These are phyloP conservation scores for Aspergillus sp. DNA, from an alignment of 2,329 filamentous ascomycete genomes.

Conservation along the genomic window DNA sequence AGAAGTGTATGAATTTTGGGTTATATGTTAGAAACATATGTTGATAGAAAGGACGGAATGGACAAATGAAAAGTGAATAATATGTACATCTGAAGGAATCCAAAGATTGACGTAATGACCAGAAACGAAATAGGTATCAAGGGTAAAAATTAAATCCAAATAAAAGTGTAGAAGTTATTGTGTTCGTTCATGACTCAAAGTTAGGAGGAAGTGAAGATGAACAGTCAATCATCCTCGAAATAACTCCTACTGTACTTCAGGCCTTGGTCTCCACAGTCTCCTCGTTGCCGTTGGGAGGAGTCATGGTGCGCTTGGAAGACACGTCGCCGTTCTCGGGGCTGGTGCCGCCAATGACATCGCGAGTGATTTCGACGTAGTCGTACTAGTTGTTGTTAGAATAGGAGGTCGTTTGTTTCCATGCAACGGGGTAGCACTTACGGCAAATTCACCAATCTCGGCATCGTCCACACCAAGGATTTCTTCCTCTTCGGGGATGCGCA, in stretches of 20 bases:
- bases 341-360: conserved; percentile 60
- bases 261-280: conserved; percentile 28
- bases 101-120: neutral
- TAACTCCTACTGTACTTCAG: conserved; percentile 9
- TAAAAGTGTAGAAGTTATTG: neutral
- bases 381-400: conserved; percentile 53
- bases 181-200: neutral
- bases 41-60: neutral
- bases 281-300: conserved; percentile 26
- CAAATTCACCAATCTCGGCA: conserved; percentile 88
- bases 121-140: neutral
- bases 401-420: neutral
- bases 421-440: conserved; percentile 50
- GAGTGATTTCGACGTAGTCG: conserved; percentile 82
- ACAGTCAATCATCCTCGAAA: neutral
- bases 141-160: neutral
- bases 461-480: conserved; percentile 87
- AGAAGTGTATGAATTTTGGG: neutral
- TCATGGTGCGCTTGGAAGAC: conserved; percentile 34
- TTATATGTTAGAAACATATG: neutral
- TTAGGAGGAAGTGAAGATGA: neutral
- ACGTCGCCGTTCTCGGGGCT: conserved; percentile 27
- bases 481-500: conserved; percentile 74
- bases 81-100: neutral
- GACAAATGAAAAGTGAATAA: neutral